These are phyloP conservation scores for Mesembryanthemum crystallinum DNA, from an alignment of 148 eudicot species.

Conservation along the genomic window DNA sequence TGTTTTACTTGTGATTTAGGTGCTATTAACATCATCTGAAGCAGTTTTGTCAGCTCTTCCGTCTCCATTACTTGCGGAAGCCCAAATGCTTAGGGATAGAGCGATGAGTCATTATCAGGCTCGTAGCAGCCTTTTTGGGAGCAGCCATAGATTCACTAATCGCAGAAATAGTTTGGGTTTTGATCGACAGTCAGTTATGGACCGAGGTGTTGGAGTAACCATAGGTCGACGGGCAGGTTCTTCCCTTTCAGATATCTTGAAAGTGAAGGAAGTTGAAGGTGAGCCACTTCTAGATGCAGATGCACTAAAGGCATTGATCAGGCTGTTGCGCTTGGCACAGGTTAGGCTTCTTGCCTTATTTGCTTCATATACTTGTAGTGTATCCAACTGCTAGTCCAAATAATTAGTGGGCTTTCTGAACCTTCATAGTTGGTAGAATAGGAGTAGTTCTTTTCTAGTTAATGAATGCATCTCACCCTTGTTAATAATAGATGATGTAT, in stretches of 20 bases:
- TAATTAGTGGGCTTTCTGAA: neutral
- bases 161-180: slow-evolving; percentile 83
- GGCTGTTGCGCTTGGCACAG: slow-evolving; percentile 92
- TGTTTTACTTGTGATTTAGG: slow-evolving; percentile 44
- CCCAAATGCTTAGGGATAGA: slow-evolving; percentile 97
- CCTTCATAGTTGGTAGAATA: slow-evolving; percentile 3
- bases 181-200: slow-evolving; percentile 82
- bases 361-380: neutral
- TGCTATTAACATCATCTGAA: slow-evolving; percentile 91
- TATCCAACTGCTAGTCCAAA: neutral
- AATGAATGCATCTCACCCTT: neutral
- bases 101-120: slow-evolving; percentile 99
- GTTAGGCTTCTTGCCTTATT: slow-evolving; percentile 34
- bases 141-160: slow-evolving; percentile 63
- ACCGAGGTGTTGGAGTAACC: slow-evolving; percentile 90
- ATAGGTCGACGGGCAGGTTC: slow-evolving; percentile 66
- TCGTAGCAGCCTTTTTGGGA: slow-evolving; percentile 89
- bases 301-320: slow-evolving; percentile 77
- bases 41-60: slow-evolving; percentile 94
- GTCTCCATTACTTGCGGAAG: slow-evolving; percentile 94
- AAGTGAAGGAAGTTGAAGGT: slow-evolving; percentile 90
- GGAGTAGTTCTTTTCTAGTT: neutral
- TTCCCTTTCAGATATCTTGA: slow-evolving; percentile 57
- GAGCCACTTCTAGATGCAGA: slow-evolving; percentile 89
- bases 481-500: neutral